Evolutionary conservation across 2,329 filamentous ascomycete genomes (phyloP).

Genomic region (Byssothecium circinans): DNA sequence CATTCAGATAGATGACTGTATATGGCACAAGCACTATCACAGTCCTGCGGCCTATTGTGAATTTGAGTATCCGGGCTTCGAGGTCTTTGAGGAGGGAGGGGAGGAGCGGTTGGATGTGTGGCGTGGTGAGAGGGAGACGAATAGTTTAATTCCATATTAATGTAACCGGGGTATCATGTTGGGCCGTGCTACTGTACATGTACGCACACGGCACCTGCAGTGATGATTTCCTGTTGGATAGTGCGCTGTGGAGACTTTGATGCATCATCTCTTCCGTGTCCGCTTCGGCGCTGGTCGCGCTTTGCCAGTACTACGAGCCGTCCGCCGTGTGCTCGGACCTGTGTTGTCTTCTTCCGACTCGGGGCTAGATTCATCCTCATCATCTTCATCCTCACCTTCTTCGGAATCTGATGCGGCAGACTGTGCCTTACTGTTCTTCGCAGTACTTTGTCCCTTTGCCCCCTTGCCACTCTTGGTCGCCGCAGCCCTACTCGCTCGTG

Average conservation of each 20-base stretch:
- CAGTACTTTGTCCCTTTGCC: slow-evolving; percentile 14
- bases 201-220: too few relatives aligned
- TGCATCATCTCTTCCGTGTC: slow-evolving; percentile 30
- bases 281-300: slow-evolving; percentile 30
- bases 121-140: too few relatives aligned
- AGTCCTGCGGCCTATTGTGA: too few relatives aligned
- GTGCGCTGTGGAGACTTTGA: too few relatives aligned
- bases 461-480: slow-evolving; percentile 29
- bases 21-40: not conserved
- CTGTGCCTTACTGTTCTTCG: slow-evolving; percentile 35
- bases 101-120: not conserved
- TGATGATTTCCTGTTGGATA: too few relatives aligned
- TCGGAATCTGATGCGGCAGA: slow-evolving; percentile 32
- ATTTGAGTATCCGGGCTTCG: too few relatives aligned
- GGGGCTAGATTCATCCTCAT: slow-evolving; percentile 33
- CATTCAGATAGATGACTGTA: not conserved
- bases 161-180: too few relatives aligned
- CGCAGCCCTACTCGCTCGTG: slow-evolving; percentile 26
- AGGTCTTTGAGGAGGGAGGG: not conserved
- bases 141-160: too few relatives aligned
- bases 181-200: too few relatives aligned
- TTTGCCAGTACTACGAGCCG: slow-evolving; percentile 25
- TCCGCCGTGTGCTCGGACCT: slow-evolving; percentile 37
- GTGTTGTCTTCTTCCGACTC: slow-evolving; percentile 37
- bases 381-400: slow-evolving; percentile 40